A percentile compares a stretch with the other conserved stretches of the same genome.
Evolutionary conservation across 768 basidiomycete species (phyloP).

Genomic region (Inosperma sp.): DNA sequence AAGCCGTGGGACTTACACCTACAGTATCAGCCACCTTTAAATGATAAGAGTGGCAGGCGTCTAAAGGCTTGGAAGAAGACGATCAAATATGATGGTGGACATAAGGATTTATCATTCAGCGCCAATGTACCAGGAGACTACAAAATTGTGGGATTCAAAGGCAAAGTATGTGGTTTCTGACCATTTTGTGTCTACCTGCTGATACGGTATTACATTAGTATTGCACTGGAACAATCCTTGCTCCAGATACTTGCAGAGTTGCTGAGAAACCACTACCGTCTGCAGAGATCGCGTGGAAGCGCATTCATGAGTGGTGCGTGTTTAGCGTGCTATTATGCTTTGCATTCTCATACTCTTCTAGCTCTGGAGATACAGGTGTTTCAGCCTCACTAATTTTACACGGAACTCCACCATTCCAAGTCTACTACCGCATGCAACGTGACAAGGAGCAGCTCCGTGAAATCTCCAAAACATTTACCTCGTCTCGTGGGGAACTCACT

Average conservation of each 20-base stretch:
- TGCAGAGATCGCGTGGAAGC: slow-evolving; percentile 84
- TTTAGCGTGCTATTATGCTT: not conserved
- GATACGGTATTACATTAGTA: slow-evolving; percentile 33
- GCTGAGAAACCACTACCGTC: slow-evolving; percentile 71
- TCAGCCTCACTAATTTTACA: slow-evolving; percentile 81
- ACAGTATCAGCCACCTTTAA: slow-evolving; percentile 50
- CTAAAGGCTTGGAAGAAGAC: slow-evolving; percentile 61
- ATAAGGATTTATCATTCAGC: slow-evolving; percentile 42
- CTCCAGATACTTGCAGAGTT: slow-evolving; percentile 77
- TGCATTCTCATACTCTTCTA: slow-evolving; percentile 25
- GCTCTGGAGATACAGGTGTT: slow-evolving; percentile 89
- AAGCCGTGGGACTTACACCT: slow-evolving; percentile 64
- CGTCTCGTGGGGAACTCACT: slow-evolving; percentile 75
- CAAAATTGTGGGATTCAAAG: slow-evolving; percentile 61
- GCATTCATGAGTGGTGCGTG: slow-evolving; percentile 82
- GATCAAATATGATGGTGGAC: slow-evolving; percentile 44
- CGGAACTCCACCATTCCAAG: slow-evolving; percentile 84
- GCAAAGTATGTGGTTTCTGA: slow-evolving; percentile 43
- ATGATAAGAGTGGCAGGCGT: slow-evolving; percentile 38
- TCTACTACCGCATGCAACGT: slow-evolving; percentile 72
- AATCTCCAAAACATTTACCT: slow-evolving; percentile 53
- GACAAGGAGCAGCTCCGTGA: slow-evolving; percentile 63
- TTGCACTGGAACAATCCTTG: slow-evolving; percentile 79
- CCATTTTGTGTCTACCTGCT: slow-evolving; percentile 9
- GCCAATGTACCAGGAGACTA: slow-evolving; percentile 74